phyloP scores from a whole-genome alignment of 129 eudicot genomes.

The Flaveria robusta region DNA sequence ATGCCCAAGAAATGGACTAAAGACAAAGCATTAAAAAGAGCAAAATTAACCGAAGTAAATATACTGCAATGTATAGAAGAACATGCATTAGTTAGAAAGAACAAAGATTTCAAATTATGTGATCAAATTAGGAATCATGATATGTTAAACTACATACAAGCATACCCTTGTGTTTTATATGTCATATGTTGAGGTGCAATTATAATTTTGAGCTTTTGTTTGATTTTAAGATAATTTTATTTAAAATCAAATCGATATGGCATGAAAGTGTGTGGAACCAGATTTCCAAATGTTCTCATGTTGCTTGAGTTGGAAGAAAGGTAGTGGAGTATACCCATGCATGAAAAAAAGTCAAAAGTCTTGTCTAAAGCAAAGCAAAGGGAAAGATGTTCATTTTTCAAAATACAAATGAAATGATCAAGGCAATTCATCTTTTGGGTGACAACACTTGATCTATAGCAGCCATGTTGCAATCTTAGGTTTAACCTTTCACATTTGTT shows the following conservation, averaged over 20 bases:
- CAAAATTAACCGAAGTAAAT: constrained; percentile 61
- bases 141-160: constrained; percentile 22
- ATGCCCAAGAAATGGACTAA: constrained; percentile 47
- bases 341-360: constrained; percentile 38
- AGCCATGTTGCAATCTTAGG: constrained; percentile 32
- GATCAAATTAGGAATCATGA: constrained; percentile 63
- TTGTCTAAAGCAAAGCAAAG: constrained; percentile 32
- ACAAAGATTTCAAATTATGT: constrained; percentile 51
- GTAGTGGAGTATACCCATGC: constrained; percentile 34
- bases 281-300: neutral
- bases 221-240: constrained; percentile 1
- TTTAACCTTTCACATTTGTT: constrained; percentile 33
- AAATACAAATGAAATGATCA: constrained; percentile 40
- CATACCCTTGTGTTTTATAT: constrained; percentile 24
- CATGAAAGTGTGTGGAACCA: neutral
- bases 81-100: constrained; percentile 60
- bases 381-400: constrained; percentile 21
- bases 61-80: constrained; percentile 51
- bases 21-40: constrained; percentile 71
- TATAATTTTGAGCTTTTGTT: constrained; percentile 23
- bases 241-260: neutral
- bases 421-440: constrained; percentile 39
- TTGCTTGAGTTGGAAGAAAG: constrained; percentile 37
- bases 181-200: constrained; percentile 16
- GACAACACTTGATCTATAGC: constrained; percentile 40